Conservation (phyloP, 192 early-diverging fungal species). For the Pilaira anomala region DNA sequence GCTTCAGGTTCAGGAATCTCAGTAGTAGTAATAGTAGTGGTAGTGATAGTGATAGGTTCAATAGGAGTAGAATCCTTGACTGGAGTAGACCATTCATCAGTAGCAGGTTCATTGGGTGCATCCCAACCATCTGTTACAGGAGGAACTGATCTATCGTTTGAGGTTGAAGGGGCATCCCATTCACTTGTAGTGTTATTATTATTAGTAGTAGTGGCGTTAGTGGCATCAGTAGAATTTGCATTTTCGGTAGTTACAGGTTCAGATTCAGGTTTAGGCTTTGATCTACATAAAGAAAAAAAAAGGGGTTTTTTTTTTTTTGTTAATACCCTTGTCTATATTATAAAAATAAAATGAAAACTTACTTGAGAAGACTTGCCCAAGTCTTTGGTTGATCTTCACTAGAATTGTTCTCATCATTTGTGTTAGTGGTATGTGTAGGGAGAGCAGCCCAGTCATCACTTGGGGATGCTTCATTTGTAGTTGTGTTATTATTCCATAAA, state of each 20-base stretch:
- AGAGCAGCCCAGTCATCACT: slow-evolving; percentile 16
- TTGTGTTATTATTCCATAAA: slow-evolving; percentile 7
- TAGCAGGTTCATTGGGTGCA: slow-evolving; percentile 16
- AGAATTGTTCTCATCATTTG: slow-evolving; percentile 2
- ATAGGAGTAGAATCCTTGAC: background rate
- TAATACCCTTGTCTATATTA: background rate
- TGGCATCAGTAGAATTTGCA: slow-evolving; percentile 1
- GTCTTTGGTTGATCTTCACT: slow-evolving; percentile 28
- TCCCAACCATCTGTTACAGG: slow-evolving; percentile 16
- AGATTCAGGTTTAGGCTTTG: slow-evolving; percentile 45
- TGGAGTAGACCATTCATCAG: slow-evolving; percentile 26
- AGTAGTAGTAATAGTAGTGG: slow-evolving; percentile 14
- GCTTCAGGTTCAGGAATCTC: slow-evolving; percentile 26
- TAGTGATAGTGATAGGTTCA: slow-evolving; percentile 12
- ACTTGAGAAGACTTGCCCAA: slow-evolving; percentile 42
- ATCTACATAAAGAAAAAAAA: slow-evolving; percentile 9
- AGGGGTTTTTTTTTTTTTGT: background rate
- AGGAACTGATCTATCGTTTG: background rate
- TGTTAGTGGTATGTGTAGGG: slow-evolving; percentile 3
- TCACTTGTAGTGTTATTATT: slow-evolving; percentile 14
- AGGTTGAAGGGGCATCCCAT: slow-evolving; percentile 19
- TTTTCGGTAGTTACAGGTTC: slow-evolving; percentile 28
- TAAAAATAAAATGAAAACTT: slow-evolving; percentile 3
- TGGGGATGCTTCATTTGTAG: slow-evolving; percentile 4
- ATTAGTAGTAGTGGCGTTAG: slow-evolving; percentile 29